Base-by-base conservation (phyloP, 2,329 filamentous ascomycete species). In the Alternaria postmessia region DNA sequence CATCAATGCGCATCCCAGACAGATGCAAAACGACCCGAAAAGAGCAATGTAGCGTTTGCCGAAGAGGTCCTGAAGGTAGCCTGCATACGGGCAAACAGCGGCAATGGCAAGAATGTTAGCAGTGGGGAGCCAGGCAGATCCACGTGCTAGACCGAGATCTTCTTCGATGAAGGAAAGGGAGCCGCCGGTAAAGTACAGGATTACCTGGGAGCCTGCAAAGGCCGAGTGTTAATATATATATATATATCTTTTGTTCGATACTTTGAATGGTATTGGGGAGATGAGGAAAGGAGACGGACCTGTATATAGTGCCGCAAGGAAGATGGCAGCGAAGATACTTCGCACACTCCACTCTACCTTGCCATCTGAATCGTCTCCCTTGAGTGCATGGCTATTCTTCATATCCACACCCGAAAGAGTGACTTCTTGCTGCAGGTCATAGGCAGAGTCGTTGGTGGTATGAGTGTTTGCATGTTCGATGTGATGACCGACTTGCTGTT, bases 281-380 rank as follows among this genome's bases (percentile, higher is more conserved):
- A 20, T 7, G 12, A 8, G 7, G 5, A 18, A 9, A 39, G 14
- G 1, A 8, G n/a, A 22, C 32, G 9, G 42, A 65, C 63, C 77
- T 12, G 77, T 79, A 57, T 80, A 80, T 8, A 80, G 59, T 28
- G 75, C 78, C 12, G 77, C 73, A 26, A 80, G 68, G 54, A 77
- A 81, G 7, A 72, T 69, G 7, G 76, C 74, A 38, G 78, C 75
- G 9, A 78, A 66, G 7, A 79, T 69, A 53, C 75, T 72, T 28
- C 75, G 71, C 1, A 68, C 20, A 24, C 63, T 76, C 77, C 78
- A 81, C 1, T 68, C 65, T 14, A 80, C 71, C 51, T 78, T 78
- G 28, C 79, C 78, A 62, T 80, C 77, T 28, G 77, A 79, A 48
- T 79, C 73, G 56, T 81, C 78, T 30, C 78, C 79, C 65, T 79